phyloP scores from a whole-genome alignment of 1,139 yeast genomes.

The Yamadazyma blattariae region DNA sequence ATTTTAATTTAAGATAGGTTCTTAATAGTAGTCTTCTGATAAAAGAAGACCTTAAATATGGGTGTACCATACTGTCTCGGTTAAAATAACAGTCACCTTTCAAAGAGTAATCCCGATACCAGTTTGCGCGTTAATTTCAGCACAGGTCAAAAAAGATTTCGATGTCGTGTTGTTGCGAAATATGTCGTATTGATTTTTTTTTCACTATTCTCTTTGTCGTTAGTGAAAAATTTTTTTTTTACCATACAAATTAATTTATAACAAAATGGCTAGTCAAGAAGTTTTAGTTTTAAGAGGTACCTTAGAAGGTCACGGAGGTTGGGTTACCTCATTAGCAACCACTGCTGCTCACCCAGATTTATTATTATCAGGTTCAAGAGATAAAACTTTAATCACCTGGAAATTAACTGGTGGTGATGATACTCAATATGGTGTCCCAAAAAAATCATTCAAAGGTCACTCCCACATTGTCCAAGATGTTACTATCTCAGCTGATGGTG shows the following conservation, averaged over 20 bases:
- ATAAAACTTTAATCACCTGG: constrained; percentile 98
- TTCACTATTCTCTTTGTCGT: neutral
- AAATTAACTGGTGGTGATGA: constrained; percentile 94
- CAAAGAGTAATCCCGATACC: constrained; percentile 14
- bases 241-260: constrained; percentile 5
- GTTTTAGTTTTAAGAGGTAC: constrained; percentile 99
- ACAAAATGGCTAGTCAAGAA: constrained; percentile 70
- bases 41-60: too few species aligned
- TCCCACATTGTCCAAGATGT: constrained; percentile 98
- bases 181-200: neutral
- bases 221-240: constrained; percentile 11
- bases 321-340: constrained; percentile 99
- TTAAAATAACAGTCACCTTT: constrained; percentile 10
- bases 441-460: constrained; percentile 97
- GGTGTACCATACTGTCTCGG: constrained; percentile 5
- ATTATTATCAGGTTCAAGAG: constrained; percentile 98
- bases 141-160: neutral
- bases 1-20: too few species aligned
- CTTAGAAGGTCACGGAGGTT: constrained; percentile 83
- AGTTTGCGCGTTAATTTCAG: constrained; percentile 10
- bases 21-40: too few species aligned
- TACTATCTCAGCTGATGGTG: constrained; percentile 97
- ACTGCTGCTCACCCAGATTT: constrained; percentile 98
- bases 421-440: constrained; percentile 97
- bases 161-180: neutral